Evolutionary conservation across 768 basidiomycete species (phyloP).

Genomic region (Butyriboletus loyo): DNA sequence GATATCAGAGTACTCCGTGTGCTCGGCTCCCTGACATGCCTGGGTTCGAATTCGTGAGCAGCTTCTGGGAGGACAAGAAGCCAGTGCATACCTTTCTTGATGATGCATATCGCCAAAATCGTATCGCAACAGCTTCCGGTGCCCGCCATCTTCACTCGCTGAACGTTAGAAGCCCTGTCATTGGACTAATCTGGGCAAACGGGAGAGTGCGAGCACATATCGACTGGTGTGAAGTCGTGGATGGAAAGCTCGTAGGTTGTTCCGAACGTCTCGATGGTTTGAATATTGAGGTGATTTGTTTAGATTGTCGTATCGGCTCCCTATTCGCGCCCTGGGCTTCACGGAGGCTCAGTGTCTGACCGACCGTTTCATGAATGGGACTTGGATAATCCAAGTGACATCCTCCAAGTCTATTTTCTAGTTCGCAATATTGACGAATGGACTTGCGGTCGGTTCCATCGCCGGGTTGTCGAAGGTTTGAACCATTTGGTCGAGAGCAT

Average conservation of each 20-base stretch:
- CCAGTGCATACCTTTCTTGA: slow-evolving; percentile 46
- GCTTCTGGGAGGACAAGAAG: slow-evolving; percentile 62
- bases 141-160: slow-evolving; percentile 50
- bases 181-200: slow-evolving; percentile 54
- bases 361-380: slow-evolving; percentile 49
- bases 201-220: slow-evolving; percentile 52
- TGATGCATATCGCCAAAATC: slow-evolving; percentile 56
- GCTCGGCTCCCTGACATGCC: slow-evolving; percentile 44
- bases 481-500: slow-evolving; percentile 35
- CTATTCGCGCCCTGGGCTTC: slow-evolving; percentile 30
- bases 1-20: slow-evolving; percentile 50
- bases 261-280: background rate
- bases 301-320: slow-evolving; percentile 52
- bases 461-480: slow-evolving; percentile 40
- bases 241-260: slow-evolving; percentile 34
- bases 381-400: slow-evolving; percentile 42
- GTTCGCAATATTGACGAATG: slow-evolving; percentile 53
- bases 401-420: slow-evolving; percentile 48
- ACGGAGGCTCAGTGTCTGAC: slow-evolving; percentile 12
- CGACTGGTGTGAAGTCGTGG: slow-evolving; percentile 47
- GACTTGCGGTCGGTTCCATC: slow-evolving; percentile 44
- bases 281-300: background rate
- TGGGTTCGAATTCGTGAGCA: slow-evolving; percentile 52
- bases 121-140: slow-evolving; percentile 51
- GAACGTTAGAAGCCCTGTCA: slow-evolving; percentile 43